phyloP scores from a whole-genome alignment of 129 eudicot species.

The Chrysanthemum seticuspe region DNA sequence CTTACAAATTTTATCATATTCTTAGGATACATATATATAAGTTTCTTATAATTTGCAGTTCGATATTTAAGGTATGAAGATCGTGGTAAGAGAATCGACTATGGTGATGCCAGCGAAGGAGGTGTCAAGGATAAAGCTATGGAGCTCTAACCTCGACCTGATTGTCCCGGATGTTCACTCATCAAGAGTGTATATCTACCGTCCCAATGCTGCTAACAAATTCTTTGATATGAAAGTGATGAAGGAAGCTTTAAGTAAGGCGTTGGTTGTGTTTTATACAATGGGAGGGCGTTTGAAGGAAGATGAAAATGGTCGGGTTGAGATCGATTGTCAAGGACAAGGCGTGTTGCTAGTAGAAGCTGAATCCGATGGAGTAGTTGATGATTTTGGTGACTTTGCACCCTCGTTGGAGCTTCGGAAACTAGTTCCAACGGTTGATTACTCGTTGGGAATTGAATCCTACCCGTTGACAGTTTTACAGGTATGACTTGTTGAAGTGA shows the following conservation, averaged over 20 bases:
- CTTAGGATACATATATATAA: no score
- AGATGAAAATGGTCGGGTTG: background rate
- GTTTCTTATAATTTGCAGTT: no score
- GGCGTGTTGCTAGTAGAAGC: constrained; percentile 12
- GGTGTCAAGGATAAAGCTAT: background rate
- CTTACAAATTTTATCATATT: no score
- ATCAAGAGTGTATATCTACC: background rate
- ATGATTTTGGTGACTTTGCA: constrained; percentile 7
- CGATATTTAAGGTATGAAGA: background rate
- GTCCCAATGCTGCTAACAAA: background rate
- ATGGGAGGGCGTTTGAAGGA: background rate
- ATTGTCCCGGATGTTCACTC: background rate
- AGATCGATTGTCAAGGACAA: constrained; percentile 7
- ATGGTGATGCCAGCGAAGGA: background rate
- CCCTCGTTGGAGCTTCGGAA: background rate
- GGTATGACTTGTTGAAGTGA: background rate
- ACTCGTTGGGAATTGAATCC: background rate
- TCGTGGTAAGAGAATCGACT: background rate
- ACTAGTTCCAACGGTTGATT: background rate
- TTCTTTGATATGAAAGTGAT: constrained; percentile 1
- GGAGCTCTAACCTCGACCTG: constrained; percentile 10
- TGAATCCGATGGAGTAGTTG: background rate
- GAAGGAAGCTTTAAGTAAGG: constrained; percentile 6
- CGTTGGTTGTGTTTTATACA: constrained; percentile 7
- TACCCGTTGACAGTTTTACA: background rate